Evolutionary conservation across 169 alveolate genomes (phyloP).

Genomic region (Cryptosporidium tyzzeri): DNA sequence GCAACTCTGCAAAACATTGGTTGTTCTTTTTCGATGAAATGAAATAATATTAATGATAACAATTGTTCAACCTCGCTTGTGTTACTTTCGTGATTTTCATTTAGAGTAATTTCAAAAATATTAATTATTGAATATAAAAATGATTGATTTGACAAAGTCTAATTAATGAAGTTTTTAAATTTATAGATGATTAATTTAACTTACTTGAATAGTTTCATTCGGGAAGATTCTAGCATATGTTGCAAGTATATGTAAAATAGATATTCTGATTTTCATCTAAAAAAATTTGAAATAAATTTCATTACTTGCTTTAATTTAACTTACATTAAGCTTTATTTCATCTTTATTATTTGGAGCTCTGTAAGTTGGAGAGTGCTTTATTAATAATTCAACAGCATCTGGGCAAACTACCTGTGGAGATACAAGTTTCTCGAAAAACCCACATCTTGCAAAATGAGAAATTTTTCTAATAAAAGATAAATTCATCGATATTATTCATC

Average conservation of each 20-base stretch:
- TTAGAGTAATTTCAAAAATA: slow-evolving; percentile 16
- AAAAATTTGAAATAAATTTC: not conserved
- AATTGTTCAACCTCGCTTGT: slow-evolving; percentile 59
- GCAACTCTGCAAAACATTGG: slow-evolving; percentile 71
- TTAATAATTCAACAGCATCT: slow-evolving; percentile 37
- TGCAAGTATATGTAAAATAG: slow-evolving; percentile 31
- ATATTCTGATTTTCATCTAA: slow-evolving; percentile 30
- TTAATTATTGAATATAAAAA: slow-evolving; percentile 24
- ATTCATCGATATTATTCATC: slow-evolving; percentile 16
- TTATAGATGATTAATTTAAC: not conserved
- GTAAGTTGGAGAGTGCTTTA: slow-evolving; percentile 8
- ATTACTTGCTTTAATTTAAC: not conserved
- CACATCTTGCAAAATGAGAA: slow-evolving; percentile 70
- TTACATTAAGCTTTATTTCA: not conserved
- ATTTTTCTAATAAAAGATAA: slow-evolving; percentile 6
- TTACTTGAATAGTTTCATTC: slow-evolving; percentile 54
- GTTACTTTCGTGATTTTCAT: slow-evolving; percentile 15
- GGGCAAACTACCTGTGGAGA: slow-evolving; percentile 56
- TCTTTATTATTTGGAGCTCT: not conserved
- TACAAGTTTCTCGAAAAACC: slow-evolving; percentile 39
- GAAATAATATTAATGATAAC: slow-evolving; percentile 26
- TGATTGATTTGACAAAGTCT: slow-evolving; percentile 65
- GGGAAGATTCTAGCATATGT: slow-evolving; percentile 7
- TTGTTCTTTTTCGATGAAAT: slow-evolving; percentile 46
- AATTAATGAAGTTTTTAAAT: not conserved